These are phyloP conservation scores for Coemansia sp. DNA, from an alignment of 192 early-diverging fungal genomes.

Conservation along the genomic window DNA sequence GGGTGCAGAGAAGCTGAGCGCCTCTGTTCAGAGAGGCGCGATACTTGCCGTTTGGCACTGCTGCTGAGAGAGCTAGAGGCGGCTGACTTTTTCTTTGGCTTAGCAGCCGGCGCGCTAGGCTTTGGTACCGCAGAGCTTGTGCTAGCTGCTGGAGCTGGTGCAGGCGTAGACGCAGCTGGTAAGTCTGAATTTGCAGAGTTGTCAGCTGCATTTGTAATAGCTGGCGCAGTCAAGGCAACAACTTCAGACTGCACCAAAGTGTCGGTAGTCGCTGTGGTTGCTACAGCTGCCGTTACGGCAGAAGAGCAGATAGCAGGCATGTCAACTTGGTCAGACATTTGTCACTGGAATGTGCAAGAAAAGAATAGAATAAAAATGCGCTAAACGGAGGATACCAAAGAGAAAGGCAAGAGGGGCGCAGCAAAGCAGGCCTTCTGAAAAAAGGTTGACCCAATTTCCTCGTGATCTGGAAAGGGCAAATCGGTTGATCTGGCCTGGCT, in stretches of 20 bases:
- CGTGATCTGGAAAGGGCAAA: not conserved
- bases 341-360: not conserved
- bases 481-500: not conserved
- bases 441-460: not conserved
- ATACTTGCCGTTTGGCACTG: conserved; percentile 60
- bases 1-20: not conserved
- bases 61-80: conserved; percentile 55
- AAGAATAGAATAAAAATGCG: not conserved
- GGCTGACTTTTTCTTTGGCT: conserved; percentile 32
- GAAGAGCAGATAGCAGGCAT: conserved; percentile 5
- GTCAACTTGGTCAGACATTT: conserved; percentile 26
- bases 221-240: not conserved
- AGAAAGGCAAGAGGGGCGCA: not conserved
- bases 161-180: not conserved
- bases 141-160: not conserved
- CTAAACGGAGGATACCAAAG: not conserved
- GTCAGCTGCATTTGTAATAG: conserved; percentile 1
- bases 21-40: conserved; percentile 3
- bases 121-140: conserved; percentile 7
- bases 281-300: conserved; percentile 2
- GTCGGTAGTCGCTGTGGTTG: not conserved
- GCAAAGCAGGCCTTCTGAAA: not conserved
- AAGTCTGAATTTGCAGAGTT: not conserved
- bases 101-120: conserved; percentile 9
- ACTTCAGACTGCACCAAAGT: not conserved